phyloP scores from a whole-genome alignment of 169 alveolate species.

The Babesia bovis region DNA sequence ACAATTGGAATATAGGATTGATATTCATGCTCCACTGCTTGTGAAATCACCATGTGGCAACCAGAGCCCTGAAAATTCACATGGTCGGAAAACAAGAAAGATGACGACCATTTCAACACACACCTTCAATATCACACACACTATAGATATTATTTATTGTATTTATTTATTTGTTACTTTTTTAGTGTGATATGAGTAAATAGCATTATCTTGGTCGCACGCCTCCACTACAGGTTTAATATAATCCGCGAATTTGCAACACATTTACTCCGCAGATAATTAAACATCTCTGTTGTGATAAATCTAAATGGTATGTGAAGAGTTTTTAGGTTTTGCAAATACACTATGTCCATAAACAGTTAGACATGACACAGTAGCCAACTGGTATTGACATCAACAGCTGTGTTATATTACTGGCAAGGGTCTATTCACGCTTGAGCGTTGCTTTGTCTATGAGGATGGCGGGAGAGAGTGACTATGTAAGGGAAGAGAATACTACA shows the following conservation, averaged over 20 bases:
- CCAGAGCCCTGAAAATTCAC: constrained; percentile 7
- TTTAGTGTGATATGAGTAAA: neutral
- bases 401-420: neutral
- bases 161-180: neutral
- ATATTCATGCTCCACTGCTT: no score
- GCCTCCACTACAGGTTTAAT: no score
- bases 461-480: neutral
- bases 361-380: no score
- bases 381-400: no score
- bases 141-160: neutral
- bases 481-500: neutral
- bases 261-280: neutral
- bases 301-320: no score
- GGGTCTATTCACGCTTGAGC: neutral
- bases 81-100: neutral
- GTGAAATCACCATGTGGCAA: no score
- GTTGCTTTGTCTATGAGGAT: constrained; percentile 1
- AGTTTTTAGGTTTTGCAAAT: no score
- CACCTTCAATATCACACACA: neutral
- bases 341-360: no score
- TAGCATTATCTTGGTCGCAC: neutral
- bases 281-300: neutral
- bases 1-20: neutral
- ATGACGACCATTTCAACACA: no score
- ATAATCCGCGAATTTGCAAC: neutral